phyloP scores from a whole-genome alignment of 2,329 filamentous ascomycete genomes.

The Thielaviopsis musarum region DNA sequence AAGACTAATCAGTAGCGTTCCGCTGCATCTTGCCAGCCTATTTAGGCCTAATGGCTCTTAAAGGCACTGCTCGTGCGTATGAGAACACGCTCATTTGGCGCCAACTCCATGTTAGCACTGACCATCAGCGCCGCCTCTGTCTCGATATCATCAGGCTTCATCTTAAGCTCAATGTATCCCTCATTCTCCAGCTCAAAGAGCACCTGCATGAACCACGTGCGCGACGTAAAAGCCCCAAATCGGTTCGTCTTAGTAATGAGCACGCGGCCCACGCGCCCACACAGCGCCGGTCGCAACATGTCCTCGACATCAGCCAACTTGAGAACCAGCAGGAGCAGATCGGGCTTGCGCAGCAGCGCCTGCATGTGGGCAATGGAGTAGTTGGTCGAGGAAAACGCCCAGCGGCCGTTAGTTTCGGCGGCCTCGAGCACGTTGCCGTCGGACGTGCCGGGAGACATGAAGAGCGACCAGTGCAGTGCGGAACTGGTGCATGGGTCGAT shows the following conservation, averaged over 20 bases:
- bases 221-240: slow-evolving; percentile 9
- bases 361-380: not conserved
- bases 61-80: slow-evolving; percentile 5
- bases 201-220: slow-evolving; percentile 11
- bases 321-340: not conserved
- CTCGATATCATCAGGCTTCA: not conserved
- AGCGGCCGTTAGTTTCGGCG: not conserved
- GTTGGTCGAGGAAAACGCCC: slow-evolving; percentile 1
- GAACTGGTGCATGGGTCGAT: not conserved
- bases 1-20: not conserved
- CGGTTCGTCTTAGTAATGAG: slow-evolving; percentile 4
- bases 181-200: slow-evolving; percentile 12
- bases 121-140: not conserved
- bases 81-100: slow-evolving; percentile 1
- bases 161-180: slow-evolving; percentile 11
- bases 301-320: slow-evolving; percentile 9
- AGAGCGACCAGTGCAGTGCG: not conserved
- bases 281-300: slow-evolving; percentile 1
- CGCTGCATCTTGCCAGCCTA: too few relatives aligned
- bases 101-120: not conserved
- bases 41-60: not conserved
- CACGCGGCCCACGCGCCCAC: slow-evolving; percentile 1
- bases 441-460: not conserved
- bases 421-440: slow-evolving; percentile 3
- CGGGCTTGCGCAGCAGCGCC: not conserved